A percentile compares a stretch with the other conserved stretches of the same genome.
These are phyloP conservation scores for Avena insularis DNA, from an alignment of 176 grass and related monocot species.

Conservation along the genomic window DNA sequence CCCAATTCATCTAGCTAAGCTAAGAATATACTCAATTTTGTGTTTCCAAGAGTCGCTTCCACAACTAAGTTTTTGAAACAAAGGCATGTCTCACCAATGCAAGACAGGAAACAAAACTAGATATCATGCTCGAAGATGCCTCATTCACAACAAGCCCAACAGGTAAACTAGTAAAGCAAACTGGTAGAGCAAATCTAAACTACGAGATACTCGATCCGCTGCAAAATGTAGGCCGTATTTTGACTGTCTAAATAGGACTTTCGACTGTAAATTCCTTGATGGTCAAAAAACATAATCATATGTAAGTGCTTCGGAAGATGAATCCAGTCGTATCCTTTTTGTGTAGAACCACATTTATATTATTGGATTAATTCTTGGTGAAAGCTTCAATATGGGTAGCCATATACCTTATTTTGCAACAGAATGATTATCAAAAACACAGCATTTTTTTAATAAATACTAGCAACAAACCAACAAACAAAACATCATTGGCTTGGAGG, in stretches of 20 bases:
- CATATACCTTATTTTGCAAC: not conserved
- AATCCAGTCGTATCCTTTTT: not conserved
- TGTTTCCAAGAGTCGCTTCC: not conserved
- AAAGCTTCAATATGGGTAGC: not conserved
- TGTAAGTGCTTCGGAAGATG: not conserved
- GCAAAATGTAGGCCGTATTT: not conserved
- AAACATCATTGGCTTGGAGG: not conserved
- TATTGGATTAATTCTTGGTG: conserved; percentile 17
- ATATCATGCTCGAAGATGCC: not conserved
- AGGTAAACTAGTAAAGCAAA: not conserved
- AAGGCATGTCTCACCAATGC: not conserved
- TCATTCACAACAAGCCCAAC: conserved; percentile 33
- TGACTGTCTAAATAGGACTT: not conserved
- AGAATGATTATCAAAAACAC: conserved; percentile 1
- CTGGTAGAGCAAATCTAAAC: too few relatives aligned
- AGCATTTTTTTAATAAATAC: not conserved
- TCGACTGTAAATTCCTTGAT: not conserved
- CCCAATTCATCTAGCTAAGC: not conserved
- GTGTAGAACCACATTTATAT: not conserved
- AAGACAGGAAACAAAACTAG: conserved; percentile 21
- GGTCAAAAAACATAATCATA: not conserved
- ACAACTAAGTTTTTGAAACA: not conserved
- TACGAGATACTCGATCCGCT: not conserved
- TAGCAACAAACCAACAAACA: conserved; percentile 1
- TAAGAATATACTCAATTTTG: conserved; percentile 21